Base-by-base conservation (phyloP, 352 stramenopile species). In the Sclerospora graminicola region DNA sequence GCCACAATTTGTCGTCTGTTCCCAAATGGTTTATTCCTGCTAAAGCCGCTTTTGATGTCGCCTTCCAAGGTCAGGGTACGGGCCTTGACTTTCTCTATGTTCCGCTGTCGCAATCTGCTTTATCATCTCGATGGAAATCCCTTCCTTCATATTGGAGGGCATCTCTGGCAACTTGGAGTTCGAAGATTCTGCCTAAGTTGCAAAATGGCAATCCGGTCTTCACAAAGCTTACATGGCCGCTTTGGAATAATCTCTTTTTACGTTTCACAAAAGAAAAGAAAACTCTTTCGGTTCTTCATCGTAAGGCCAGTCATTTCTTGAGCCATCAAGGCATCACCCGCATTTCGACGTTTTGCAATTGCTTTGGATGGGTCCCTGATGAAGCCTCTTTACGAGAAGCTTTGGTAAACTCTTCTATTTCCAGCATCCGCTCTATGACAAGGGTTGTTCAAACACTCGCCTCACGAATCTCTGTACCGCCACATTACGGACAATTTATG, bases 71-170 rank as follows among this genome's bases (percentile, higher is more conserved):
- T n/a, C 37, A 53, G 35, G 29, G 36, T 2, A 5, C 19, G 13
- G 36, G 36, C 8, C 11, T 41, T 0, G 29, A 46, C 18, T 53
- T 53, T 34, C 36, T 46, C 1, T 53, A 37, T 15, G 15, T 51
- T 1, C 21, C 20, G 7, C 31, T 46, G 10, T 43, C 26, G 18
- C 11, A 16, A 2, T 32, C 20, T 8, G 26, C 26, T 2, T 21
- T 40, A 9, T 19, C 34, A 5, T 45, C 44, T 24, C n/a, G 26
- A 2, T 45, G n/a, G 30, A 1, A 44, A 23, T 9, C 0, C n/a
- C 18, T 44, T 4, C 34, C 34, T 2, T 1, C 2, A 9, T 51
- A 44, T 13, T 42, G 32, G 43, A 27, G 10, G 1, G 19, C 16
- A 0, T 5, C 23, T 13, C 23, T 44, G 14, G 26, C 44, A 3